Base-by-base conservation (phyloP, 257 asterid genomes). In the Solanum pimpinellifolium region DNA sequence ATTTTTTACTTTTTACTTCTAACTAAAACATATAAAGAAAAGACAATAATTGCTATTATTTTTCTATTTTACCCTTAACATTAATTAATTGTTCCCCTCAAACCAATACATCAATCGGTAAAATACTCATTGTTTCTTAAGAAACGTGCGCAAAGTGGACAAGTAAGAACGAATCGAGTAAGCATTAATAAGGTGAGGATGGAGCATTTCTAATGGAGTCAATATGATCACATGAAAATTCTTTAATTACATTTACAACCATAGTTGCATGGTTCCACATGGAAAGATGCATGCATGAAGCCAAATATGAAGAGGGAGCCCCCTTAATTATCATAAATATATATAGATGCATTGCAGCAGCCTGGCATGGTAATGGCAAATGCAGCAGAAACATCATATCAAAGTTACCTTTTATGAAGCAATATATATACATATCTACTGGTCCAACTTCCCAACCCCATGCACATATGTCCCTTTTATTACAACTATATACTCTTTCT, bases 401-500 rank as follows among this genome's bases (percentile, higher is more conserved):
- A 80, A 80, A 81, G 85, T 49, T 25, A 25, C 47, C 56, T 25
- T 47, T 47, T 76, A 23, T 21, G 87, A 83, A 44, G 52, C 11
- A 42, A 86, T 65, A 29, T 13, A 69, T 68, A 52, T 52, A 29
- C 7, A 37, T 70, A 80, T 72, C 31, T 81, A 81, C 85, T 81
- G 85, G 68, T 49, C 69, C 85, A 81, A 46, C 42, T 78, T 87
- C 85, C 47, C 39, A 41, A 74, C 31, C 92, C 94, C 94, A 93
- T 91, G 87, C 92, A 49, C n/a, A 56, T 72, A 84, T 91, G 95
- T 89, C 88, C 86, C 87, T 86, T 56, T 29, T 90, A 80, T 47
- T 80, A 80, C 68, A 46, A 47, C 27, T 47, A 33, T 33, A 33
- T 33, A 73, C 86, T 86, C 81, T 84, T 86, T 39, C 83, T 86